Evolutionary conservation across 169 alveolate genomes (phyloP), one percentile per base, ranked within the genome.

Genomic region (Plasmodium coatneyi): DNA sequence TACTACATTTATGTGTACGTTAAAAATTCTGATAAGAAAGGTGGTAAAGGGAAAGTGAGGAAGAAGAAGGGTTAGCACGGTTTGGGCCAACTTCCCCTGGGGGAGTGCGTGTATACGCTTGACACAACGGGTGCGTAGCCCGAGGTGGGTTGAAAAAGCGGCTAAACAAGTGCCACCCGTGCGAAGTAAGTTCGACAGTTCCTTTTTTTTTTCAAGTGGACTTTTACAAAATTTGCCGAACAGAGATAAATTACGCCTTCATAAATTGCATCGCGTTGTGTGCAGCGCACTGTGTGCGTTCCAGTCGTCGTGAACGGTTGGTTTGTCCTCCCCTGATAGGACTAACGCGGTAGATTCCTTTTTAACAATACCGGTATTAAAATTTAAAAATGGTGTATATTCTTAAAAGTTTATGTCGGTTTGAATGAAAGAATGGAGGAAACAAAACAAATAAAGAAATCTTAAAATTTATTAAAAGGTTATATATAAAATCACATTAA

Each of bases 11-110:
- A 41, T 71, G 84, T 72, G 25, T 84, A 84, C 32, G 56, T 52
- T 43, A 84, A 54, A 84, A 84, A 12, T 39, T n/a, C 30, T 32
- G 92, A 56, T 72, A 84, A 49, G 28, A 84, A 84, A 54, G 60
- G 1, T 34, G 60, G 1, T 34, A 84, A 84, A 72, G 41, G 22
- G 49, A 84, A 84, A 49, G 19, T 46, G 25, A 49, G 36, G 66
- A 84, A 84, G 78, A 84, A 72, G 46, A 84, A 72, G 56, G 56
- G 74, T 39, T 83, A 83, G 32, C 34, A 46, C 28, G 43, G 43
- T 10, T 71, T 83, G 32, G 2, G 32, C 32, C 14, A 60, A n/a
- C 2, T 43, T 83, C 49, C 19, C 28, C 66, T 56, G n/a, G 56
- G n/a, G 56, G n/a, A 46, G n/a, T 46, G 5, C n/a, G 0, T 10